A percentile compares a stretch with the other conserved stretches of the same genome.
Evolutionary conservation across 2,329 filamentous ascomycete genomes (phyloP).

Genomic region (Alternaria hordeiaustralica): DNA sequence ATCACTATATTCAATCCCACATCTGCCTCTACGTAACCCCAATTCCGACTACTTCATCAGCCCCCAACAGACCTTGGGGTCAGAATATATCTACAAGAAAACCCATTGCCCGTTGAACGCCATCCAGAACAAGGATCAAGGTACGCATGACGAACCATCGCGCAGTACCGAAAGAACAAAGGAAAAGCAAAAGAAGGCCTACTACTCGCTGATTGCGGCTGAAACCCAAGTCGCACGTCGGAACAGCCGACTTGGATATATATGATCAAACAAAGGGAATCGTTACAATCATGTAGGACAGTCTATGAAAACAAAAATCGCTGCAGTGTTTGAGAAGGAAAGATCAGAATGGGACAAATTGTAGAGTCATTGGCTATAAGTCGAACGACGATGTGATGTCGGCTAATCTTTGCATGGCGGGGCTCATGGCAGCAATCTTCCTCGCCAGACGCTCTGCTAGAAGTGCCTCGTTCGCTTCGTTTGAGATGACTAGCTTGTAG

Average conservation of each 20-base stretch:
- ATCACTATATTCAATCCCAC: slow-evolving; percentile 4
- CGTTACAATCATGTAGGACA: slow-evolving; percentile 36
- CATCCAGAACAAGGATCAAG: background rate
- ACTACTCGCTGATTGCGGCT: slow-evolving; percentile 2
- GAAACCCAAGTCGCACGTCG: slow-evolving; percentile 8
- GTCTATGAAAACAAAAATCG: slow-evolving; percentile 26
- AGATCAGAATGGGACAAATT: background rate
- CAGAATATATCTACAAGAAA: slow-evolving; percentile 14
- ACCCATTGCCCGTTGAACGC: slow-evolving; percentile 6
- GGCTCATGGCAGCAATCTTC: slow-evolving; percentile 44
- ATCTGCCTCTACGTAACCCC: background rate
- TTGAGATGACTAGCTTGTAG: slow-evolving; percentile 68
- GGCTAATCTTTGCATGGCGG: slow-evolving; percentile 42
- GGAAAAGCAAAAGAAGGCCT: slow-evolving; percentile 7
- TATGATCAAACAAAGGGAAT: slow-evolving; percentile 38
- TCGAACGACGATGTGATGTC: slow-evolving; percentile 47
- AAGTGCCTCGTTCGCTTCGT: slow-evolving; percentile 51
- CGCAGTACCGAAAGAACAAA: slow-evolving; percentile 1
- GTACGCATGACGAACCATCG: slow-evolving; percentile 1
- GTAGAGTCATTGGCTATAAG: slow-evolving; percentile 23
- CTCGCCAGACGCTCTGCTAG: slow-evolving; percentile 44
- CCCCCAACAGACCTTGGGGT: background rate
- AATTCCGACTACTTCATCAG: background rate
- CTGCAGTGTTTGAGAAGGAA: slow-evolving; percentile 4
- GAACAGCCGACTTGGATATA: slow-evolving; percentile 19